These are phyloP conservation scores for Monilinia fructicola DNA, from an alignment of 2,329 filamentous ascomycete genomes.

Conservation along the genomic window DNA sequence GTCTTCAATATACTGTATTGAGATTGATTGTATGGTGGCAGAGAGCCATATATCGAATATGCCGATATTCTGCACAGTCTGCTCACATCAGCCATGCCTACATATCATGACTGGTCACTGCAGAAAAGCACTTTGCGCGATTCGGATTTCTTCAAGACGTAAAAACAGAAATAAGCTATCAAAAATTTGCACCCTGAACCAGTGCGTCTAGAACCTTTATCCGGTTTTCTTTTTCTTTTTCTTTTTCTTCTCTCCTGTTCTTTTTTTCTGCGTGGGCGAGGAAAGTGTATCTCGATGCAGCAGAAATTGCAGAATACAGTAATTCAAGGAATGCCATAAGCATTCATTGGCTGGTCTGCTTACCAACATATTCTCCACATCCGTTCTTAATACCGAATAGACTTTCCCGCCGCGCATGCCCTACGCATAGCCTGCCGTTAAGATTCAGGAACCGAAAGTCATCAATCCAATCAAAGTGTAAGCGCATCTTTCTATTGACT, in stretches of 20 bases:
- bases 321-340: neutral
- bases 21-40: neutral
- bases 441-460: constrained; percentile 12
- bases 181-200: neutral
- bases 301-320: too few relatives aligned
- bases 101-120: constrained; percentile 7
- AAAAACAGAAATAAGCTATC: neutral
- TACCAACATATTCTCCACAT: constrained; percentile 8
- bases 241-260: neutral
- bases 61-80: neutral
- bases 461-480: constrained; percentile 22
- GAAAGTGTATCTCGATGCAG: neutral
- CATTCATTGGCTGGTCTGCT: neutral
- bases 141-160: neutral
- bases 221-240: neutral
- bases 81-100: neutral
- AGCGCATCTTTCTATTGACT: constrained; percentile 3
- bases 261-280: neutral
- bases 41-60: neutral
- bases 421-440: constrained; percentile 9
- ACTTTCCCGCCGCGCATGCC: neutral
- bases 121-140: neutral
- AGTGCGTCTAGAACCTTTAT: neutral
- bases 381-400: neutral
- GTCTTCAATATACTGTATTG: neutral